Percentiles rank a stretch among this genome's conserved stretches.
Conservation (phyloP, 345 rosid species). For the Acer negundo region DNA sequence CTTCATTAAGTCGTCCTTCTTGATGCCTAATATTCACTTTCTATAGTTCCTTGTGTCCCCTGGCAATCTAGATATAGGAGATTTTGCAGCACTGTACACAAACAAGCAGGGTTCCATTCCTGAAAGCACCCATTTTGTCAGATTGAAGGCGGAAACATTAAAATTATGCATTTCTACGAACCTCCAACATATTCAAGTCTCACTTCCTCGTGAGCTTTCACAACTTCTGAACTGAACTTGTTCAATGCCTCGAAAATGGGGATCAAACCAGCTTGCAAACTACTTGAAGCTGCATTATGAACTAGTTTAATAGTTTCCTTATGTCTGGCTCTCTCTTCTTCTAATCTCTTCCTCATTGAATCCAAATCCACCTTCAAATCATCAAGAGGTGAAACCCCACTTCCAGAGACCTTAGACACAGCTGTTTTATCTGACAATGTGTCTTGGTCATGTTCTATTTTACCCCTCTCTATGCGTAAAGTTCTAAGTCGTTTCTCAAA, state of each 20-base stretch:
- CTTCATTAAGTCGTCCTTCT: neutral
- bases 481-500: constrained; percentile 68
- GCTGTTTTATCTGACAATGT: constrained; percentile 60
- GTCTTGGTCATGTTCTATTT: constrained; percentile 56
- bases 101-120: constrained; percentile 1
- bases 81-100: constrained; percentile 27
- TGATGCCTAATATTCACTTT: constrained; percentile 6
- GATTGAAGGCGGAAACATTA: neutral
- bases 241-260: constrained; percentile 88
- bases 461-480: constrained; percentile 62
- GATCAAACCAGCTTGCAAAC: constrained; percentile 75
- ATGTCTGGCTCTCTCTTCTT: constrained; percentile 72
- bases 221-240: constrained; percentile 70
- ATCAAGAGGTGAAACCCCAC: constrained; percentile 74
- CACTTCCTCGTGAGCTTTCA: constrained; percentile 80
- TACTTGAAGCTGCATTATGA: constrained; percentile 74
- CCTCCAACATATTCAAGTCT: constrained; percentile 41
- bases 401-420: constrained; percentile 54
- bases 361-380: constrained; percentile 90
- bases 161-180: constrained; percentile 16
- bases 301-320: constrained; percentile 72
- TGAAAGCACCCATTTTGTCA: neutral
- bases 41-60: neutral
- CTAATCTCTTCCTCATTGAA: constrained; percentile 74
- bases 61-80: neutral